Evolutionary conservation across 176 grass and related monocot species (phyloP).

Genomic region (Aechmea fasciata): DNA sequence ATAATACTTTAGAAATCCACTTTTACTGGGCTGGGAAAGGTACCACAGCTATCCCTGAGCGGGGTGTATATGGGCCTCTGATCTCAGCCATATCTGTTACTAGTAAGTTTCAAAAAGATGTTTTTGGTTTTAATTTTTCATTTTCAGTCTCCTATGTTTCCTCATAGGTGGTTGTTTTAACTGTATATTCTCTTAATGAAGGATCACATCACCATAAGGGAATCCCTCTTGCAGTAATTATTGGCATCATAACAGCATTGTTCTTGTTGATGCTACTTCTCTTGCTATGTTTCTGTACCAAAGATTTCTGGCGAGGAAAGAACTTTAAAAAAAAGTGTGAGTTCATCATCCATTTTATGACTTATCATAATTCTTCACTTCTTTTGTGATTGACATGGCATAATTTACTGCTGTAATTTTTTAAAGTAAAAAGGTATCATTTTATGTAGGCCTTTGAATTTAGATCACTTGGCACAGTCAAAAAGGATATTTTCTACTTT

Average conservation of each 20-base stretch:
- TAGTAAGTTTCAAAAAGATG: conserved; percentile 28
- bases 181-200: conserved; percentile 6
- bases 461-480: too few species aligned
- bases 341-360: conserved; percentile 16
- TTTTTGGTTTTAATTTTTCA: conserved; percentile 1
- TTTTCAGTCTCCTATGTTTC: conserved; percentile 1
- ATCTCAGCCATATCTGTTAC: conserved; percentile 78
- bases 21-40: conserved; percentile 90
- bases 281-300: conserved; percentile 31
- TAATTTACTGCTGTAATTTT: not conserved
- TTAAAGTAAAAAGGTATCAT: not conserved
- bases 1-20: conserved; percentile 69
- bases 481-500: not conserved
- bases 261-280: conserved; percentile 30
- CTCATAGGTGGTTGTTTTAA: not conserved
- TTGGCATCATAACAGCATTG: conserved; percentile 16
- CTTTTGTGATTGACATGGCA: not conserved
- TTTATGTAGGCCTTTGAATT: too few species aligned
- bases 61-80: conserved; percentile 72
- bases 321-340: conserved; percentile 33
- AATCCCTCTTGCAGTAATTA: conserved; percentile 27
- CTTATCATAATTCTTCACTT: conserved; percentile 1
- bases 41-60: conserved; percentile 51
- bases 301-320: conserved; percentile 27
- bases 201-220: conserved; percentile 9